Evolutionary conservation across 768 basidiomycete genomes (phyloP).

Genomic region (Kockovaella imperatae): DNA sequence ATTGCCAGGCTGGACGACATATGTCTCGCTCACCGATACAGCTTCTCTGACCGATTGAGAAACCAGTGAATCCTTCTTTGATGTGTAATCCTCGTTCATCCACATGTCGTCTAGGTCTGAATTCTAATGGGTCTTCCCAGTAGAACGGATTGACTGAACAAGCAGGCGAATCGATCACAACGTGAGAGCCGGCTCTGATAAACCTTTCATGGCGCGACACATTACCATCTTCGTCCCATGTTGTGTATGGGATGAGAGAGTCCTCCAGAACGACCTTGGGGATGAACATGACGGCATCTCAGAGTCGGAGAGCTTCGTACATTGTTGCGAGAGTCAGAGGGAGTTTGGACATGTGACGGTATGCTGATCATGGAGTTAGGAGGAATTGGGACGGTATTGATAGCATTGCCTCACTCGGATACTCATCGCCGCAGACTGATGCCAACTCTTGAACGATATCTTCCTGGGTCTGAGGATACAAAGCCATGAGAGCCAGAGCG

Average conservation of each 20-base stretch:
- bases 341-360: slow-evolving; percentile 16
- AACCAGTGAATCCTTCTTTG: slow-evolving; percentile 10
- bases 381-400: not conserved
- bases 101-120: slow-evolving; percentile 14
- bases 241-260: slow-evolving; percentile 17
- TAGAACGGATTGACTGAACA: slow-evolving; percentile 13
- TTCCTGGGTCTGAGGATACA: slow-evolving; percentile 37
- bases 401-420: slow-evolving; percentile 16
- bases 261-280: slow-evolving; percentile 17
- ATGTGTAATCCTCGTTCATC: not conserved
- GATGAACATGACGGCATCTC: slow-evolving; percentile 20
- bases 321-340: slow-evolving; percentile 11
- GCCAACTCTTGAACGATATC: slow-evolving; percentile 24
- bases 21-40: no score
- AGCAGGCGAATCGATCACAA: slow-evolving; percentile 23
- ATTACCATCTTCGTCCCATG: slow-evolving; percentile 16
- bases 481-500: slow-evolving; percentile 31
- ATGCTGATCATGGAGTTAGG: slow-evolving; percentile 6
- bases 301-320: slow-evolving; percentile 24
- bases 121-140: slow-evolving; percentile 10
- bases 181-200: slow-evolving; percentile 19
- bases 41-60: slow-evolving; percentile 13
- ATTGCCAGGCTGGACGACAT: no score
- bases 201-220: slow-evolving; percentile 6
- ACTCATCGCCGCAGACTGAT: slow-evolving; percentile 13